Evolutionary conservation across 208 protist genomes (phyloP).

Genomic region (Strigomonas galati): DNA sequence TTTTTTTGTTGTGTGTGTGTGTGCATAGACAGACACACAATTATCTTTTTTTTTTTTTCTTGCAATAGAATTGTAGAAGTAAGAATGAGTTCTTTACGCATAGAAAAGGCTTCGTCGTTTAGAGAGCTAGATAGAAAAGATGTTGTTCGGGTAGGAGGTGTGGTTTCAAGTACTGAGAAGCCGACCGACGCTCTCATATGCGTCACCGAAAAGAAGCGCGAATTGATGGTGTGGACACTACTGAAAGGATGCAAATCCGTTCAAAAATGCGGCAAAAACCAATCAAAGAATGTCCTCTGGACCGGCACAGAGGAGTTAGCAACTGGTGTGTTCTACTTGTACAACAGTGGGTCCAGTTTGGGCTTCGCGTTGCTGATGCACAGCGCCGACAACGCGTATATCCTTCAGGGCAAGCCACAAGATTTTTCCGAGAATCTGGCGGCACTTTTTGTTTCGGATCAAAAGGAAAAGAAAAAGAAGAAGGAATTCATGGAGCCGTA

Average conservation of each 20-base stretch:
- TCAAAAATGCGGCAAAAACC: constrained; percentile 12
- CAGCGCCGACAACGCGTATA: constrained; percentile 6
- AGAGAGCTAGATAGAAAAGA: too few relatives aligned
- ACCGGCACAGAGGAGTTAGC: constrained; percentile 9
- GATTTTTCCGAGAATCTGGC: constrained; percentile 23
- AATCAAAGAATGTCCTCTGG: constrained; percentile 4
- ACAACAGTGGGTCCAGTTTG: constrained; percentile 7
- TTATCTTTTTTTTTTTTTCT: constrained; percentile 7
- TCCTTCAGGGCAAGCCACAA: constrained; percentile 15
- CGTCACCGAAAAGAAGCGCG: constrained; percentile 7
- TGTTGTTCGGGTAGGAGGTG: too few relatives aligned
- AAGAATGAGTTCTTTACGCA: not conserved
- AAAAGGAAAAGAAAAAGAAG: constrained; percentile 2
- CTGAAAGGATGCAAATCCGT: constrained; percentile 8
- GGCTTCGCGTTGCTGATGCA: constrained; percentile 26
- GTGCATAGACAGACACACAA: not conserved
- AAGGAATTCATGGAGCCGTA: constrained; percentile 11
- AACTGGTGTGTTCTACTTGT: constrained; percentile 15
- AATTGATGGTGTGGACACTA: constrained; percentile 21
- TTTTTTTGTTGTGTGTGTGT: not conserved
- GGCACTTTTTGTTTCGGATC: not conserved
- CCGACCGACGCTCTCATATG: not conserved
- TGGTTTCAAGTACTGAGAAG: too few relatives aligned
- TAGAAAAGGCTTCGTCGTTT: too few relatives aligned
- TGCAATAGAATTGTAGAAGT: not conserved